Evolutionary conservation across 2,329 filamentous ascomycete species (phyloP), one percentile per base, ranked within the genome.

Genomic region (Calonectria pseudoturangicola): DNA sequence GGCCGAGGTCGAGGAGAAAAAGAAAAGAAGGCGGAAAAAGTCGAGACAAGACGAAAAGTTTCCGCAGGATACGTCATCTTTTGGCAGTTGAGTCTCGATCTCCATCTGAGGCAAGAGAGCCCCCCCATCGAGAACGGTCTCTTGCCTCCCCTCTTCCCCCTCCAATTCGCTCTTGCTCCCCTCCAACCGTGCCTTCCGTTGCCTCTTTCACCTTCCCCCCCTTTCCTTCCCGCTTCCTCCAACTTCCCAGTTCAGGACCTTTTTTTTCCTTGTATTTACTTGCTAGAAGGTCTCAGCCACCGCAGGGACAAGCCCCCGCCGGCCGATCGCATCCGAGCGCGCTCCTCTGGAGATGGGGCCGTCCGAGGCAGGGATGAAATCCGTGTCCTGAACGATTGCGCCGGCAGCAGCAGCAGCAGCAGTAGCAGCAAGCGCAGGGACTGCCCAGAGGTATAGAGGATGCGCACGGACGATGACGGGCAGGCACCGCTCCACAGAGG

Each of bases 321-420:
- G n/a, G 54, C 33, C 33, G 54, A 58, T 58, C 54, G 25, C 54
- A 27, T 58, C 54, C 54, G 54, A 58, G 54, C 54, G 54, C 45
- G 18, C 8, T 39, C 21, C 21, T 10, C 33, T 8, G 18, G 28
- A 21, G 47, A n/a, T 9, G 5, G 41, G 16, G 41, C 9, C 21
- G 28, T 5, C 30, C 4, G 30, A 9, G 21, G 27, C 7, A 18
- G 48, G 48, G 48, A 30, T 51, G 27, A 30, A 51, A 18, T 18
- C 27, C 48, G 25, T 10, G 33, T 10, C 33, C 10, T 10, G 33
- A 36, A 36, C 12, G 33, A 36, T 36, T 36, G 33, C 33, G 33
- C 33, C 33, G 33, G 33, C 33, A 36, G 10, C 21, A 21, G 33
- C 33, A 21, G 33, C 33, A 9, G 30, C 30, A 33, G 30, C 33